Evolutionary conservation across 805 yeast species (phyloP), one percentile per base, ranked within the genome.

Genomic region (Yarrowia sp.): DNA sequence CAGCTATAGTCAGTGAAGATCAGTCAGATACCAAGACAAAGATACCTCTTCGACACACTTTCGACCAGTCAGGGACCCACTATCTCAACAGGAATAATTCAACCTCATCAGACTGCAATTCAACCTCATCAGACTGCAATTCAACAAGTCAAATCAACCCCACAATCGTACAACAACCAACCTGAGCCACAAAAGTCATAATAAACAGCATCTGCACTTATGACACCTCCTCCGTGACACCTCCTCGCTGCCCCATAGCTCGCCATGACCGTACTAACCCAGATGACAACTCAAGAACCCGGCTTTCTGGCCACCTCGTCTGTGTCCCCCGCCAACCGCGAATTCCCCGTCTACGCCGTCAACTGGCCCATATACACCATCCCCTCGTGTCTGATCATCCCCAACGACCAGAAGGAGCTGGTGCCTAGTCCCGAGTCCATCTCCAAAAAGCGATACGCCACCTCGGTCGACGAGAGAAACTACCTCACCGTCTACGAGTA

Each of bases 401-500:
- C 71, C 15, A 42, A 49, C 8, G 70, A 65, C 11, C 71, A 69
- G 14, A 43, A 50, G 40, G 63, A 56, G 22, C 71, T 69, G 35
- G 56, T 69, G 8, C 75, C 75, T 11, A 32, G 42, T 22, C 70
- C 68, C n/a, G 68, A 52, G 32, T 50, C 64, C 35, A 74, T 74
- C 61, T 70, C 64, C 35, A 69, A 59, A 53, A 74, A 74, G 69
- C 69, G 72, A 40, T 90, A 90, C 75, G 87, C 91, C 11, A 89
- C 95, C 2, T 82, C 88, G 7, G 88, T 89, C 43, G 92, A 89
- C 74, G 87, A 87, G n/a, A 82, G 95, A 70, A 85, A 85, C 75
- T 88, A 80, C 75, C 77, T 89, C 46, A 86, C 91, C 0, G 95
- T 90, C 7, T 89, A 82, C 74, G 95, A 91, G 77, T 91, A 87